Evolutionary conservation across 257 asterid species (phyloP).

Genomic region (Perilla frutescens): DNA sequence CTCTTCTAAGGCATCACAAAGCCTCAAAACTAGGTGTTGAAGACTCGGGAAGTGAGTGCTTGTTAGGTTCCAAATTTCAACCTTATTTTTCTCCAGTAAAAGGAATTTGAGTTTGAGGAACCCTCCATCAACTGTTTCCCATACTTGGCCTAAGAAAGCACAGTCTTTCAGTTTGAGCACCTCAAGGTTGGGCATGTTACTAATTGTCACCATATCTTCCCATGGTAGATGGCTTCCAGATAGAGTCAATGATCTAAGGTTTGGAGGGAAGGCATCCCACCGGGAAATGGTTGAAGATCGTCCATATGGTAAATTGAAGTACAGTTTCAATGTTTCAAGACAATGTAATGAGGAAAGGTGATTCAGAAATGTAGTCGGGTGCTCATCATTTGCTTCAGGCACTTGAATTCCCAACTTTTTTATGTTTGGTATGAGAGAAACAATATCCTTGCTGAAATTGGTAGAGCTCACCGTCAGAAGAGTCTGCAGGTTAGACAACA

Average conservation of each 20-base stretch:
- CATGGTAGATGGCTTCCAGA: conserved; percentile 35
- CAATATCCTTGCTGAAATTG: conserved; percentile 33
- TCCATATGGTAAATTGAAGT: conserved; percentile 15
- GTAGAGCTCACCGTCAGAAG: conserved; percentile 37
- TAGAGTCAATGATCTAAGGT: conserved; percentile 34
- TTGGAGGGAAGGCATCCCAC: conserved; percentile 37
- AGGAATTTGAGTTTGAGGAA: conserved; percentile 27
- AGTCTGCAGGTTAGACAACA: conserved; percentile 30
- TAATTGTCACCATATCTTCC: conserved; percentile 33
- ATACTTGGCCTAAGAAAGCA: conserved; percentile 29
- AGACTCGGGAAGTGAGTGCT: conserved; percentile 36
- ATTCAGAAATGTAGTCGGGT: conserved; percentile 23
- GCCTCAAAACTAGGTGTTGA: conserved; percentile 31
- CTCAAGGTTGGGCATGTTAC: conserved; percentile 33
- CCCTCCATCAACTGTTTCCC: conserved; percentile 35
- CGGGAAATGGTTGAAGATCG: conserved; percentile 10
- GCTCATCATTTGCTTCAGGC: conserved; percentile 5
- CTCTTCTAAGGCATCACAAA: conserved; percentile 26
- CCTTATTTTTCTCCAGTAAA: conserved; percentile 25
- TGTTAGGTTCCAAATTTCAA: conserved; percentile 20
- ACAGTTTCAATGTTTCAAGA: conserved; percentile 36
- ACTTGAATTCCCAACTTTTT: conserved; percentile 43
- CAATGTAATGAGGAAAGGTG: conserved; percentile 25
- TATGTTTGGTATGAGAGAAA: conserved; percentile 24
- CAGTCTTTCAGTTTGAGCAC: conserved; percentile 36